Base-by-base conservation (phyloP, 2,329 filamentous ascomycete genomes). In the Pezicula radicicola region DNA sequence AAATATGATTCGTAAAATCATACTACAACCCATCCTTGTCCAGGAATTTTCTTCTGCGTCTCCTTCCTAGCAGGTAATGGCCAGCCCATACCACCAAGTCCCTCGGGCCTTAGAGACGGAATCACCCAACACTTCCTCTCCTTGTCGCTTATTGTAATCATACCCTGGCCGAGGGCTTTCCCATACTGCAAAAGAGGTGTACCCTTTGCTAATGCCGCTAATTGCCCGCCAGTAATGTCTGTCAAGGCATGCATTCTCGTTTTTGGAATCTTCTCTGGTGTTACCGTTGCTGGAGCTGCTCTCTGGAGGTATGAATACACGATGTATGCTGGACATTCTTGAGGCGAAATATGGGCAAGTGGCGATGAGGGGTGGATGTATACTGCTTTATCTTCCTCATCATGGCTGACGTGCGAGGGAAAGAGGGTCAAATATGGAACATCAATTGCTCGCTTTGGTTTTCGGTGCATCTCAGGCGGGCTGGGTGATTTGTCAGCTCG, bases 191-290 rank as follows among this genome's bases (percentile, higher is more conserved):
- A 69, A 49, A 99, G 73, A 46, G 91, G 89, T 12, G 94, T 97
- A 0, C 89, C 89, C 66, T 91, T 87, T 5, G 91, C 89, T 50
- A 97, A 75, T 1, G 83, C 84, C 4, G 88, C 83, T 6, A 99
- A 78, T 67, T 95, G 89, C 2, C 81, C 79, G 1, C 84, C 87
- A 15, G 84, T 88, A 6, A 96, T 76, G 27, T 92, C 83, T 2
- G 91, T 93, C 18, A 99, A 78, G 3, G 93, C 82, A 66, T 93
- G 89, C 88, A 99, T 95, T 41, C 94, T 76, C 28, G 91, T 91
- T 71, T 88, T 91, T 16, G 85, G 78, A 62, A 84, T 86, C 25
- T 78, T 77, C 19, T 76, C 71, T 6, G 65, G 57, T 1, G 52
- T 58, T 0, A 77, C 72, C 4, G 81, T 72, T 0, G 76, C 69